Base-by-base conservation (phyloP, 108 stramenopile species). In the Conticribra guillardii region DNA sequence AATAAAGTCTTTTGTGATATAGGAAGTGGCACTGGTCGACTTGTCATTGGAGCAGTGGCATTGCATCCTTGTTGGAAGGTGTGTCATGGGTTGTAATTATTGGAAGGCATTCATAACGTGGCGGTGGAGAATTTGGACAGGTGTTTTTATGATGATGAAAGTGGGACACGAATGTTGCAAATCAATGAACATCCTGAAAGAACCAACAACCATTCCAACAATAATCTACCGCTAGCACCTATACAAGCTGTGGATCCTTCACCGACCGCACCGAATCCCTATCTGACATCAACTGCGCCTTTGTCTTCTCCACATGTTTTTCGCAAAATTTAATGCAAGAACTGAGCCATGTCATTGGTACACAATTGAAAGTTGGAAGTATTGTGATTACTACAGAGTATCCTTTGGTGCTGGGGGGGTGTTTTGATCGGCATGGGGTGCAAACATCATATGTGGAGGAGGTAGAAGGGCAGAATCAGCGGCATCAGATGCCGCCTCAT, bases 21-120 rank as follows among this genome's bases (percentile, higher is more conserved):
- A 28, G 92, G 92, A 49, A 84, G 83, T 63, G 92, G 92, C 0
- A 85, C 87, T 17, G 92, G 92, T 37, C 67, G 89, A 64, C 62
- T 93, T 24, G 92, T 93, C 0, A 47, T 93, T 48, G 67, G 81
- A 15, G 89, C 92, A 0, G 89, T 87, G 15, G 84, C 86, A 3
- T 62, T 93, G 51, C 82, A 87, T 81, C 85, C 84, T 14, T 50
- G 59, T 22, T 89, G 84, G 84, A 81, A 78, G 63, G n/a, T 80
- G 28, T 85, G 84, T 53, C 74, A 76, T 28, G 92, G 92, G 19
- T 63, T 93, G 14, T 89, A 93, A 65, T 64, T 90, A 18, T 58
- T 93, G 47, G 49, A 70, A 51, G 70, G 81, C 17, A 85, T 93
- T 60, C 79, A 89, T 63, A 68, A 82, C 22, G 62, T 77, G 34